A percentile compares a stretch with the other conserved stretches of the same genome.
phyloP scores from a whole-genome alignment of 2,329 filamentous ascomycete genomes.

The Neonectria magnoliae region DNA sequence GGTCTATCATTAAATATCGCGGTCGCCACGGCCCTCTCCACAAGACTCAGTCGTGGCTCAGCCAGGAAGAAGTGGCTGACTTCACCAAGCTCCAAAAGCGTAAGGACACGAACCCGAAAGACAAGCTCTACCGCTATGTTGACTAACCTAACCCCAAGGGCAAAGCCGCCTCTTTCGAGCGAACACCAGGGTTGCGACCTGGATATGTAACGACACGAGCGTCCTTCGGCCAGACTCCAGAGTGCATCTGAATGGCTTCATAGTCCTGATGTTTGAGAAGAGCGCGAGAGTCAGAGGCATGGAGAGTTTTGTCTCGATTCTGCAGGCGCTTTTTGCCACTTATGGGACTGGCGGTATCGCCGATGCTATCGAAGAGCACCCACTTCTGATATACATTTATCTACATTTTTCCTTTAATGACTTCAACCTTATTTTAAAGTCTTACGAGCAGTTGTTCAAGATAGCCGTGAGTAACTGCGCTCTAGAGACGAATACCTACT shows the following conservation, averaged over 20 bases:
- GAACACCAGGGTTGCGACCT: slow-evolving; percentile 12
- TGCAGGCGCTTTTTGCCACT: not conserved
- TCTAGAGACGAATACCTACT: not conserved
- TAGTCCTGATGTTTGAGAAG: slow-evolving; percentile 16
- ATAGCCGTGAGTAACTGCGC: not conserved
- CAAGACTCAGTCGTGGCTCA: not conserved
- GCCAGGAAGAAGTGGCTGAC: not conserved
- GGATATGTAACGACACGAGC: slow-evolving; percentile 2
- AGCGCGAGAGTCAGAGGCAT: not conserved
- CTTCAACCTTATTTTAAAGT: not conserved
- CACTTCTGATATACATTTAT: slow-evolving; percentile 12
- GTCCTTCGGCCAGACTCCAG: not conserved
- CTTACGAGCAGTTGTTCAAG: slow-evolving; percentile 1
- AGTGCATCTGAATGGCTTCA: not conserved
- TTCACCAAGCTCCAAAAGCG: not conserved
- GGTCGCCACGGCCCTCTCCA: not conserved
- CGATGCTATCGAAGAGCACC: slow-evolving; percentile 10
- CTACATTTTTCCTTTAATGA: slow-evolving; percentile 11
- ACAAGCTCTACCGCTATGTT: not conserved
- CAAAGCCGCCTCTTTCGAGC: slow-evolving; percentile 3
- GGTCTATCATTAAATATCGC: slow-evolving; percentile 20
- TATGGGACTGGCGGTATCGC: not conserved
- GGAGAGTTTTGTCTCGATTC: not conserved
- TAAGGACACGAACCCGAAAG: not conserved
- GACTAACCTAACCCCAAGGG: not conserved